A percentile compares a stretch with the other conserved stretches of the same genome.
Conservation (phyloP, 306 rosid genomes). For the Prunus salicina region DNA sequence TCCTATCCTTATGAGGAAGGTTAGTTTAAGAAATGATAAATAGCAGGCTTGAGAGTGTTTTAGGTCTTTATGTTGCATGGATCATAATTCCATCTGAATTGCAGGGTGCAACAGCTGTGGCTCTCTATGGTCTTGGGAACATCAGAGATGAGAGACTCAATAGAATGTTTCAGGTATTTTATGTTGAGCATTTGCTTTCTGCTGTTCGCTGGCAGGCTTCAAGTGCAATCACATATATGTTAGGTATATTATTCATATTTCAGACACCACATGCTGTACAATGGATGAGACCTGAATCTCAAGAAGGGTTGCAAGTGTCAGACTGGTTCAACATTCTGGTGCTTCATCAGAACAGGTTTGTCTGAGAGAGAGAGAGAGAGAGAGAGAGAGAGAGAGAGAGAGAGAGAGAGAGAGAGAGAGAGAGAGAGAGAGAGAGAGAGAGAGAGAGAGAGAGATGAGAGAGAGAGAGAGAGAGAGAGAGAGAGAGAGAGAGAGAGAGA, state of each 20-base stretch:
- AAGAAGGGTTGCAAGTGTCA: slow-evolving; percentile 77
- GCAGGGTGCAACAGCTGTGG: slow-evolving; percentile 93
- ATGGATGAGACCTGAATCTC: slow-evolving; percentile 97
- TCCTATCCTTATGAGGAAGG: slow-evolving; percentile 96
- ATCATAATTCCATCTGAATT: slow-evolving; percentile 24
- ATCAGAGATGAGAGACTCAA: slow-evolving; percentile 96
- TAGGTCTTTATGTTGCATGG: slow-evolving; percentile 14
- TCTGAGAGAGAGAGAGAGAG: no score
- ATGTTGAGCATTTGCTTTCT: slow-evolving; percentile 17
- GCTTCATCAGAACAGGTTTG: slow-evolving; percentile 98
- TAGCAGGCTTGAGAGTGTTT: slow-evolving; percentile 7
- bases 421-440: no score
- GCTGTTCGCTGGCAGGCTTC: slow-evolving; percentile 13
- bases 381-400: no score
- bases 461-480: no score
- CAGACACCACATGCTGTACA: slow-evolving; percentile 99
- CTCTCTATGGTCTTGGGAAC: slow-evolving; percentile 95
- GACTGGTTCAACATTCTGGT: slow-evolving; percentile 98
- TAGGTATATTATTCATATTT: slow-evolving; percentile 26
- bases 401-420: no score
- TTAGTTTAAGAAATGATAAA: slow-evolving; percentile 35
- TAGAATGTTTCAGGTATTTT: slow-evolving; percentile 94
- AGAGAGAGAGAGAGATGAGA: no score
- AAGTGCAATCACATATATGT: slow-evolving; percentile 15
- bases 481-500: no score